Evolutionary conservation across 1,139 yeast genomes (phyloP).

Genomic region (Candida buenavistaensis): DNA sequence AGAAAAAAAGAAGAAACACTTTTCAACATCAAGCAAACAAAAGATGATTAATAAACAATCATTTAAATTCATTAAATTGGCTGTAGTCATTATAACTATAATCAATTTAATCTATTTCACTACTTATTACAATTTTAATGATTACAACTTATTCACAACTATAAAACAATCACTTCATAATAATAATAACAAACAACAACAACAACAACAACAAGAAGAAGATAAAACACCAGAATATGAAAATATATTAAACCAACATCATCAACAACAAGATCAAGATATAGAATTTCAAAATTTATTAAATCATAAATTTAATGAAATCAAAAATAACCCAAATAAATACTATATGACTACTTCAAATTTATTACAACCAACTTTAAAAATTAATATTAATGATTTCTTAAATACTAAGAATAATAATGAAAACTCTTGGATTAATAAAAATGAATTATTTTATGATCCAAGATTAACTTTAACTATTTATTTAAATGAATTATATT

Average conservation of each 20-base stretch:
- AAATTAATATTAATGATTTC: slow-evolving; percentile 23
- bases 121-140: no score
- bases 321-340: slow-evolving; percentile 17
- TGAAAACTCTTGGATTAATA: slow-evolving; percentile 17
- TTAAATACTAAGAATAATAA: slow-evolving; percentile 5
- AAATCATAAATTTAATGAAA: slow-evolving; percentile 12
- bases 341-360: slow-evolving; percentile 33
- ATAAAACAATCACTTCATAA: no score
- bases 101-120: no score
- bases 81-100: no score
- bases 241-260: neutral
- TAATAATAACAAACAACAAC: no score
- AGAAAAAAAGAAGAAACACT: no score
- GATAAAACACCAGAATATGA: neutral
- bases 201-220: no score
- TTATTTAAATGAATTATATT: slow-evolving; percentile 33
- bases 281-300: slow-evolving; percentile 12
- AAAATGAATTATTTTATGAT: slow-evolving; percentile 26
- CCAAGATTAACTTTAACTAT: slow-evolving; percentile 50
- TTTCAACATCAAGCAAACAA: no score
- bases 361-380: slow-evolving; percentile 23
- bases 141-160: no score
- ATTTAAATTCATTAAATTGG: no score
- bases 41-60: no score
- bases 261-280: slow-evolving; percentile 4